Percentiles rank a stretch among this genome's conserved stretches.
These are phyloP conservation scores for Saitozyma sp. DNA, from an alignment of 768 basidiomycete species.

Conservation along the genomic window DNA sequence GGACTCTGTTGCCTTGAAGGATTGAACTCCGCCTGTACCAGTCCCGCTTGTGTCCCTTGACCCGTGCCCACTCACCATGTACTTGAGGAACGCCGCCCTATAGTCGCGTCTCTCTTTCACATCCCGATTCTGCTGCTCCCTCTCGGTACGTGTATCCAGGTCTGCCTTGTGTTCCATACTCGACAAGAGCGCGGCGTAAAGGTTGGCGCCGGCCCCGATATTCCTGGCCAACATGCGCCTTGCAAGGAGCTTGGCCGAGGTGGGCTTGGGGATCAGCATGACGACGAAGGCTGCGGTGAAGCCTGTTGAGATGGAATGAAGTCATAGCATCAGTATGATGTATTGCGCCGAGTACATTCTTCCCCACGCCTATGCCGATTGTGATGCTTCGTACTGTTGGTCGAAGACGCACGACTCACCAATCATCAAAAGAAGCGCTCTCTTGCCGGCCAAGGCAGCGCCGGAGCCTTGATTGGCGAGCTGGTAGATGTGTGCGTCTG, in stretches of 20 bases:
- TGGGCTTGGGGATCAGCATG: constrained; percentile 60
- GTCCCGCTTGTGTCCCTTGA: background rate
- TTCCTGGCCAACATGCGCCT: constrained; percentile 56
- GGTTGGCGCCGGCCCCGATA: constrained; percentile 54
- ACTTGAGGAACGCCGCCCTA: constrained; percentile 37
- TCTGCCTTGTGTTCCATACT: constrained; percentile 52
- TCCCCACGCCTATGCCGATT: too few relatives aligned
- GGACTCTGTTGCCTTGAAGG: background rate
- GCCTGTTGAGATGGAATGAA: constrained; percentile 42
- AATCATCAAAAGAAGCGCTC: constrained; percentile 60
- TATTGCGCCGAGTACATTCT: too few relatives aligned
- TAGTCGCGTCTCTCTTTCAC: constrained; percentile 41
- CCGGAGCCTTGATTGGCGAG: constrained; percentile 61
- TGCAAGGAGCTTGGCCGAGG: constrained; percentile 59
- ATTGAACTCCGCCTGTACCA: background rate
- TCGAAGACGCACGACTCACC: constrained; percentile 48
- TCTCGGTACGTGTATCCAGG: constrained; percentile 21
- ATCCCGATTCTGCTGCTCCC: constrained; percentile 21
- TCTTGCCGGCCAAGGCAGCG: constrained; percentile 60
- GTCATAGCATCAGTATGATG: too few relatives aligned
- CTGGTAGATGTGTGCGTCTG: constrained; percentile 59
- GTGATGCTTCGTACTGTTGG: background rate
- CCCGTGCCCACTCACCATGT: constrained; percentile 26
- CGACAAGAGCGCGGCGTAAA: constrained; percentile 53
- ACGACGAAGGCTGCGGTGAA: constrained; percentile 60